These are phyloP conservation scores for Ganoderma multipileum DNA, from an alignment of 1,284 basidiomycete genomes.

Conservation along the genomic window DNA sequence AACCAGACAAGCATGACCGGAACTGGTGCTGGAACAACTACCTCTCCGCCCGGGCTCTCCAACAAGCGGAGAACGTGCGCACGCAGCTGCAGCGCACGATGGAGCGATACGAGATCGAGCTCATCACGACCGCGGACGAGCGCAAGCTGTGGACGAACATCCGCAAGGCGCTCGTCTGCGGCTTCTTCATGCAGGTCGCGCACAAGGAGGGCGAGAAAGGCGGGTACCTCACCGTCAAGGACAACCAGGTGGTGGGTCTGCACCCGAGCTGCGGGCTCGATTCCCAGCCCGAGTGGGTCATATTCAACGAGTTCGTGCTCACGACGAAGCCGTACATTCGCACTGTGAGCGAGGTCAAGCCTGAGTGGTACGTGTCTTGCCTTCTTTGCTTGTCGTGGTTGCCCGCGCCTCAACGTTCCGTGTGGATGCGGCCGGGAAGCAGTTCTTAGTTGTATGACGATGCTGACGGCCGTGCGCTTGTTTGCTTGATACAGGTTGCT, in stretches of 20 bases:
- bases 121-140: slow-evolving; percentile 83
- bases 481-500: slow-evolving; percentile 65
- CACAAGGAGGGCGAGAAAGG: slow-evolving; percentile 95
- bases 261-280: slow-evolving; percentile 95
- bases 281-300: slow-evolving; percentile 94
- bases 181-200: slow-evolving; percentile 99
- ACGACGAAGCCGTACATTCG: slow-evolving; percentile 92
- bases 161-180: slow-evolving; percentile 86
- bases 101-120: slow-evolving; percentile 90
- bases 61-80: slow-evolving; percentile 96
- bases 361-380: slow-evolving; percentile 77
- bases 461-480: not conserved
- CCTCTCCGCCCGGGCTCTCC: slow-evolving; percentile 83
- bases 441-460: not conserved
- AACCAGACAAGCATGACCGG: slow-evolving; percentile 72
- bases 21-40: slow-evolving; percentile 97
- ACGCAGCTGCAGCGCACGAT: slow-evolving; percentile 90
- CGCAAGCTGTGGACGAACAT: slow-evolving; percentile 84
- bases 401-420: not conserved
- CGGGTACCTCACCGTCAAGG: slow-evolving; percentile 89
- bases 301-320: slow-evolving; percentile 98
- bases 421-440: slow-evolving; percentile 1
- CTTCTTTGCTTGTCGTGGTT: not conserved
- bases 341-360: slow-evolving; percentile 88
- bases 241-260: slow-evolving; percentile 91